These are phyloP conservation scores for Chloranthus sessilifolius DNA, from an alignment of 164 flowering plant species.

Conservation along the genomic window DNA sequence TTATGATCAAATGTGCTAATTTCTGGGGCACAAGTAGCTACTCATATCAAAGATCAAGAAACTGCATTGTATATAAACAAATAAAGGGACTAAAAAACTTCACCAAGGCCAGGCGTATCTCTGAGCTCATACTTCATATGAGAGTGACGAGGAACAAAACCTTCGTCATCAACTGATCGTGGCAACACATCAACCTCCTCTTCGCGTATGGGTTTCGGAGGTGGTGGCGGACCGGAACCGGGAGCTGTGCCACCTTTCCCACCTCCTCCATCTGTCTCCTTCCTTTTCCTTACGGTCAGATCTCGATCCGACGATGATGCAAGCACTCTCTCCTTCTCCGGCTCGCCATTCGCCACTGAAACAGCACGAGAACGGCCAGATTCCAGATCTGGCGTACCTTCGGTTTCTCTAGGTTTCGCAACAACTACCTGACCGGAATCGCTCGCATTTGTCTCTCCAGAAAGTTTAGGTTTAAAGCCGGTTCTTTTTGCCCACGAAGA, in stretches of 20 bases:
- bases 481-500: constrained; percentile 88
- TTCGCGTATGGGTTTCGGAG: constrained; percentile 16
- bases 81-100: constrained; percentile 12
- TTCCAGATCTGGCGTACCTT: constrained; percentile 38
- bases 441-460: constrained; percentile 78
- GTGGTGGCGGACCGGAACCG: constrained; percentile 4
- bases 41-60: too few species aligned
- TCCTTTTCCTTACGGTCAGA: constrained; percentile 48
- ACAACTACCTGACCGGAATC: constrained; percentile 57
- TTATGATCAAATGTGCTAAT: too few species aligned
- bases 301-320: constrained; percentile 26
- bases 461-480: constrained; percentile 78
- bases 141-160: constrained; percentile 44
- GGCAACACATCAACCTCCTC: constrained; percentile 58
- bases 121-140: constrained; percentile 95
- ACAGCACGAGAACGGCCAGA: constrained; percentile 52
- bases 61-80: background rate
- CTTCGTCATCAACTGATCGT: constrained; percentile 56
- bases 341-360: constrained; percentile 37
- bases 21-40: too few species aligned
- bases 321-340: constrained; percentile 20
- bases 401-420: constrained; percentile 24
- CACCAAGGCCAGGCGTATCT: constrained; percentile 96
- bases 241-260: constrained; percentile 30
- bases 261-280: constrained; percentile 32